A percentile compares a stretch with the other conserved stretches of the same genome.
Evolutionary conservation across 2,329 filamentous ascomycete species (phyloP).

Genomic region (Teratosphaeria gauchensis): DNA sequence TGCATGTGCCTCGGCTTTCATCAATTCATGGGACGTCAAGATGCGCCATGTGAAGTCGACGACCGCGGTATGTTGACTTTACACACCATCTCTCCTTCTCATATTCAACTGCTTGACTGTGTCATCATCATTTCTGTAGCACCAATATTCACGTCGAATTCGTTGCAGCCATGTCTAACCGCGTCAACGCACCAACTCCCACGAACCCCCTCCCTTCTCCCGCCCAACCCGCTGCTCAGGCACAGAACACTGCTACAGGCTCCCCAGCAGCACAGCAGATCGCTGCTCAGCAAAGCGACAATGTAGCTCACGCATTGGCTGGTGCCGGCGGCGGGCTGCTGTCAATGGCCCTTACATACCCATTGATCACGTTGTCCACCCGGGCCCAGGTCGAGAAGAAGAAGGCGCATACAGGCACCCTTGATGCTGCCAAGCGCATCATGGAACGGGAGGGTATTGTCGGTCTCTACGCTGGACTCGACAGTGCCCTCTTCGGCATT

Average conservation of each 20-base stretch:
- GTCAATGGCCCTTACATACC: constrained; percentile 92
- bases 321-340: constrained; percentile 88
- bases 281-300: constrained; percentile 78
- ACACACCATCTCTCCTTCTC: neutral
- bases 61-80: neutral
- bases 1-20: neutral
- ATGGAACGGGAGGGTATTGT: constrained; percentile 81
- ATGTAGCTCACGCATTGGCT: constrained; percentile 88
- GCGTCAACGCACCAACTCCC: constrained; percentile 13
- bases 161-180: constrained; percentile 12
- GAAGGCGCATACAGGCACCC: constrained; percentile 75
- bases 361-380: constrained; percentile 92
- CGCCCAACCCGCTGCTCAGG: constrained; percentile 9
- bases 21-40: neutral
- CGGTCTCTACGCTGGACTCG: constrained; percentile 85
- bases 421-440: constrained; percentile 75
- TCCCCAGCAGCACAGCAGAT: constrained; percentile 22
- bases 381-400: constrained; percentile 96
- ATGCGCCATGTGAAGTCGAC: neutral
- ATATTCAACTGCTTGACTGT: neutral
- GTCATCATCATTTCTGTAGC: neutral
- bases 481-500: constrained; percentile 93
- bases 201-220: constrained; percentile 14
- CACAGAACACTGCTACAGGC: constrained; percentile 7
- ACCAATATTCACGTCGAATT: neutral